Conservation (phyloP, 306 rosid genomes). For the Rosa persica region DNA sequence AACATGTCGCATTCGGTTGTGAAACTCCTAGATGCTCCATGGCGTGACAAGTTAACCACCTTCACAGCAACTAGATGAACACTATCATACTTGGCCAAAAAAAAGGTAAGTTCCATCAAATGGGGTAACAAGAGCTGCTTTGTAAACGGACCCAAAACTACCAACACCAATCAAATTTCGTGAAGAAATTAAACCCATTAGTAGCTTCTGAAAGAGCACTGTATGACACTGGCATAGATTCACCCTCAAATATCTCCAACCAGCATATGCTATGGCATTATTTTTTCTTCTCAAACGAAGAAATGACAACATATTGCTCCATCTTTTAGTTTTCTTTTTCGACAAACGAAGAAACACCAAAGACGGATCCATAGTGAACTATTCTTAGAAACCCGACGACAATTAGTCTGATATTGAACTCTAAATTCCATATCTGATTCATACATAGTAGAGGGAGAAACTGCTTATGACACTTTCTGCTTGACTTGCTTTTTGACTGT, state of each 20-base stretch:
- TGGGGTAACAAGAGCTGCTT: background rate
- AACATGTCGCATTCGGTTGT: background rate
- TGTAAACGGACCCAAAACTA: background rate
- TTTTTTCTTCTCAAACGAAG: background rate
- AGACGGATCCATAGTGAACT: background rate
- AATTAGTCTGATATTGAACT: background rate
- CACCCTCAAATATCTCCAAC: background rate
- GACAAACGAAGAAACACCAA: background rate
- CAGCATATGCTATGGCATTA: background rate
- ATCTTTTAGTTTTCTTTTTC: background rate
- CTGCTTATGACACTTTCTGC: background rate
- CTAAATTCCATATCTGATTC: background rate
- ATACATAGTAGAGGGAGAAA: background rate
- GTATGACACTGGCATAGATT: background rate
- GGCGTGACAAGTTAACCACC: background rate
- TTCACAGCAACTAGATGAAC: background rate
- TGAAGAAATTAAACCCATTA: background rate
- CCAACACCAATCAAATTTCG: background rate
- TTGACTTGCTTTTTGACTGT: too few relatives aligned
- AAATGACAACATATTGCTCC: background rate
- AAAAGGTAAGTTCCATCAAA: background rate
- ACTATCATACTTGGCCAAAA: background rate
- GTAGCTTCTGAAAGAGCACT: background rate
- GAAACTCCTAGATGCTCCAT: background rate
- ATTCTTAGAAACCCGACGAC: background rate